These are phyloP conservation scores for Alternaria triticina DNA, from an alignment of 2,329 filamentous ascomycete species.

Conservation along the genomic window DNA sequence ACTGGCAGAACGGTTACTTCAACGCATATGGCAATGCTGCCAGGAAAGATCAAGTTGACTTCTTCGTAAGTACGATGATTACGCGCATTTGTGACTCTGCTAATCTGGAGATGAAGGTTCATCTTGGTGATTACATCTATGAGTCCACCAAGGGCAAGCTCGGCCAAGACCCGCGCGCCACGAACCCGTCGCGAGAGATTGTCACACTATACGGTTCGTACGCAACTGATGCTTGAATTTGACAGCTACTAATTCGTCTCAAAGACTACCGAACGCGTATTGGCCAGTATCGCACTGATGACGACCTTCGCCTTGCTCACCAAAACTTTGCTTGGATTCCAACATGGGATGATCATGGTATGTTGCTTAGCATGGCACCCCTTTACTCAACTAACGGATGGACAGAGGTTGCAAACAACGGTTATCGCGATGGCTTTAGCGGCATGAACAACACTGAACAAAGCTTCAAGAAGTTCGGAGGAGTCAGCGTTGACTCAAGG, in stretches of 20 bases:
- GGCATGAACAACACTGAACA: slow-evolving; percentile 53
- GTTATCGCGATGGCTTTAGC: slow-evolving; percentile 50
- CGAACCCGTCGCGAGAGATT: slow-evolving; percentile 45
- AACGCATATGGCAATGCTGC: slow-evolving; percentile 54
- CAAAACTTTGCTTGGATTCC: slow-evolving; percentile 53
- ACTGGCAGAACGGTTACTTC: slow-evolving; percentile 55
- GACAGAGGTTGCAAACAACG: slow-evolving; percentile 51
- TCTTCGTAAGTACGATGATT: slow-evolving; percentile 57
- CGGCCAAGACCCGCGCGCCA: slow-evolving; percentile 26
- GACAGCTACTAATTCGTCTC: background rate
- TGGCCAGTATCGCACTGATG: slow-evolving; percentile 50
- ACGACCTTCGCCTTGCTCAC: slow-evolving; percentile 50
- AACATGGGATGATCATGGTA: slow-evolving; percentile 52
- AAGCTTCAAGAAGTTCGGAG: slow-evolving; percentile 49
- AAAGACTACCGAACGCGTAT: slow-evolving; percentile 51
- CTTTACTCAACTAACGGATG: slow-evolving; percentile 6
- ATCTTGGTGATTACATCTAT: slow-evolving; percentile 55
- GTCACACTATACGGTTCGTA: slow-evolving; percentile 46
- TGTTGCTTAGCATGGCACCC: background rate
- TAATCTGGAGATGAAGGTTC: slow-evolving; percentile 40
- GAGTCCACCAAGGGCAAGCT: slow-evolving; percentile 43
- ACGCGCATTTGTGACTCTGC: background rate
- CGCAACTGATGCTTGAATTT: background rate
- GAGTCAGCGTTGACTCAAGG: slow-evolving; percentile 51
- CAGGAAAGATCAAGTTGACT: slow-evolving; percentile 56